phyloP scores from a whole-genome alignment of 352 stramenopile genomes.

The Phytophthora agathidicida region DNA sequence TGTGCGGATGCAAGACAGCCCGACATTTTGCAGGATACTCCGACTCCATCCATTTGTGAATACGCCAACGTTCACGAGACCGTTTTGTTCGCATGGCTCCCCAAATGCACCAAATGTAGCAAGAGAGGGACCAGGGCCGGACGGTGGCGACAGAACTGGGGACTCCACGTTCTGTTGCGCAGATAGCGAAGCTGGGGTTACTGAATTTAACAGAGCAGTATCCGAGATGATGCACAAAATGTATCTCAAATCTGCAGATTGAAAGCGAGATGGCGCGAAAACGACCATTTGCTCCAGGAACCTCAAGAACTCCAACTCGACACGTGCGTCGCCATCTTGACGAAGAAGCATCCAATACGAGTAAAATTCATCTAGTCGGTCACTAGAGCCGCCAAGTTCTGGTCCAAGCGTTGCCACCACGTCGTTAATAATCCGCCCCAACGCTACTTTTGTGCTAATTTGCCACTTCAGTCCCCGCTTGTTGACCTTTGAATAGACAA shows the following conservation, averaged over 20 bases:
- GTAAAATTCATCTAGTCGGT: slow-evolving; percentile 69
- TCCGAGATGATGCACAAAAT: slow-evolving; percentile 70
- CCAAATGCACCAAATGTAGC: slow-evolving; percentile 26
- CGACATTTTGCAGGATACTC: slow-evolving; percentile 73
- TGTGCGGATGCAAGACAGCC: slow-evolving; percentile 77
- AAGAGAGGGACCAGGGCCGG: slow-evolving; percentile 12
- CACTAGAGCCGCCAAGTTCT: slow-evolving; percentile 47
- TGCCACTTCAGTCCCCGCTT: slow-evolving; percentile 59
- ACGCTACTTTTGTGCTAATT: slow-evolving; percentile 58
- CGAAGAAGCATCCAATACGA: slow-evolving; percentile 76
- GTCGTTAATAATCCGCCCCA: slow-evolving; percentile 72
- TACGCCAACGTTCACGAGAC: slow-evolving; percentile 41
- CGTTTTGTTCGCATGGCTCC: slow-evolving; percentile 38
- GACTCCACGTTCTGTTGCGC: slow-evolving; percentile 15
- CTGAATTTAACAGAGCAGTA: slow-evolving; percentile 34
- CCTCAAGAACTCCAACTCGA: slow-evolving; percentile 81
- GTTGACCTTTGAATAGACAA: slow-evolving; percentile 72
- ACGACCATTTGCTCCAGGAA: slow-evolving; percentile 88
- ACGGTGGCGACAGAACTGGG: slow-evolving; percentile 29
- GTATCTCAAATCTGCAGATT: slow-evolving; percentile 56
- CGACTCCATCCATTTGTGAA: slow-evolving; percentile 63
- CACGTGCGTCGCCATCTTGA: slow-evolving; percentile 63
- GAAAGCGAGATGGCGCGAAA: slow-evolving; percentile 73
- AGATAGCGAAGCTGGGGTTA: slow-evolving; percentile 3
- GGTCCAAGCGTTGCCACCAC: slow-evolving; percentile 69